Evolutionary conservation across 2,329 filamentous ascomycete species (phyloP).

Genomic region (Myriosclerotinia curreyana): DNA sequence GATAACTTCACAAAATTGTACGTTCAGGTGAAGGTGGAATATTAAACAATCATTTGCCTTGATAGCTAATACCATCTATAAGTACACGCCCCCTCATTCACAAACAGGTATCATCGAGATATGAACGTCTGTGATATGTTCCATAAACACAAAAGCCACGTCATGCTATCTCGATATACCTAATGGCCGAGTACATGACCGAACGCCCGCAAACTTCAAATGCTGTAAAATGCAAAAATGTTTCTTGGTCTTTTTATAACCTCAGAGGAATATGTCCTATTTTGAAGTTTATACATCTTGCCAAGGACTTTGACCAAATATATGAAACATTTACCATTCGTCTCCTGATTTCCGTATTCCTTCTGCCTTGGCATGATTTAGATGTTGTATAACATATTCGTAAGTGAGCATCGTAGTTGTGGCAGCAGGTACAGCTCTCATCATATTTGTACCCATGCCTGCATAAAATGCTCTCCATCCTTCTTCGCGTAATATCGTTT

Average conservation of each 20-base stretch:
- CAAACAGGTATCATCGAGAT: slow-evolving; percentile 23
- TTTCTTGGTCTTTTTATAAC: slow-evolving; percentile 1
- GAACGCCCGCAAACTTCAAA: slow-evolving; percentile 28
- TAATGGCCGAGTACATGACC: slow-evolving; percentile 21
- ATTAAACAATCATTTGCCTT: slow-evolving; percentile 13
- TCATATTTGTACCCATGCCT: slow-evolving; percentile 96
- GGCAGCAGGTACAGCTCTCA: slow-evolving; percentile 89
- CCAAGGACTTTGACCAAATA: neutral
- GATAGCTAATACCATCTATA: slow-evolving; percentile 25
- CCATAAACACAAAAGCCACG: slow-evolving; percentile 14
- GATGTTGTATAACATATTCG: slow-evolving; percentile 59
- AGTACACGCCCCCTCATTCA: slow-evolving; percentile 24
- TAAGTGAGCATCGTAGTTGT: slow-evolving; percentile 98
- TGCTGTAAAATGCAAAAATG: slow-evolving; percentile 25
- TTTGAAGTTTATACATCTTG: neutral
- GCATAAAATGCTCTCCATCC: slow-evolving; percentile 97
- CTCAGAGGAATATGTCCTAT: neutral
- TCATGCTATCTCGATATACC: slow-evolving; percentile 15
- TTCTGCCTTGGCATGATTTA: slow-evolving; percentile 35
- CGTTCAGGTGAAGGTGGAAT: neutral
- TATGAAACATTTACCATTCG: slow-evolving; percentile 21
- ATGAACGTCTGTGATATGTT: slow-evolving; percentile 25
- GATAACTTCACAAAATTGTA: neutral
- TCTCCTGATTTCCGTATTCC: slow-evolving; percentile 30
- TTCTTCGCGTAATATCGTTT: slow-evolving; percentile 83